Evolutionary conservation across 129 eudicot genomes (phyloP).

Genomic region (Ambrosia trifida): DNA sequence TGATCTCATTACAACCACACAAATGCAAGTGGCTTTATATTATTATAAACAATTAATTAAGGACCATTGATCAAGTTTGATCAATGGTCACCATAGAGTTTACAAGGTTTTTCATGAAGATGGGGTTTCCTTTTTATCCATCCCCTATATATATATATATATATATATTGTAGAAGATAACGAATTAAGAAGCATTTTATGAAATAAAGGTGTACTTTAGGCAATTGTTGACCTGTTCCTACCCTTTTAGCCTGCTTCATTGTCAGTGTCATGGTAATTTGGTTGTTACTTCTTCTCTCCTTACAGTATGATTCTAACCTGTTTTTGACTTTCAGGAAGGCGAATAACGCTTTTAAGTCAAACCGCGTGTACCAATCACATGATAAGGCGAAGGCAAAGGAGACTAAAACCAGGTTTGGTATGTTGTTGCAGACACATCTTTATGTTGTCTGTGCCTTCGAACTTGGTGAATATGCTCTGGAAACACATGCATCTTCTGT

Average conservation of each 20-base stretch:
- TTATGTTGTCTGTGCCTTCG: conserved; percentile 15
- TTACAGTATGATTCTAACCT: neutral
- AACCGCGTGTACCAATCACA: conserved; percentile 4
- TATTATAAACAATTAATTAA: no score
- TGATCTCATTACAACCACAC: no score
- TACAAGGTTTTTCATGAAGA: no score
- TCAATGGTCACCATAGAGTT: no score
- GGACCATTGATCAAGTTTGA: no score
- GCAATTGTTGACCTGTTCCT: neutral
- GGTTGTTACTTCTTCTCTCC: neutral
- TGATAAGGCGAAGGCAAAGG: neutral
- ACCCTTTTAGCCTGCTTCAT: neutral
- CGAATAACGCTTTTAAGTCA: conserved; percentile 19
- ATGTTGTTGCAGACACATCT: conserved; percentile 9
- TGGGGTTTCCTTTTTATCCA: no score
- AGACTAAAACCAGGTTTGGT: conserved; percentile 29
- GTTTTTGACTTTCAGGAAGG: conserved; percentile 20
- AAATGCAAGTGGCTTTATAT: no score
- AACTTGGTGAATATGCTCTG: conserved; percentile 26
- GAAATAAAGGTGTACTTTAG: neutral
- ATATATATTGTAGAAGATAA: neutral
- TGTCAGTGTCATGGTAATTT: neutral
- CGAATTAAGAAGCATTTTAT: neutral
- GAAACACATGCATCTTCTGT: conserved; percentile 13
- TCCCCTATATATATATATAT: no score